Evolutionary conservation across 352 stramenopile genomes (phyloP), one percentile per base, ranked within the genome.

Genomic region (Pythium inflatum): DNA sequence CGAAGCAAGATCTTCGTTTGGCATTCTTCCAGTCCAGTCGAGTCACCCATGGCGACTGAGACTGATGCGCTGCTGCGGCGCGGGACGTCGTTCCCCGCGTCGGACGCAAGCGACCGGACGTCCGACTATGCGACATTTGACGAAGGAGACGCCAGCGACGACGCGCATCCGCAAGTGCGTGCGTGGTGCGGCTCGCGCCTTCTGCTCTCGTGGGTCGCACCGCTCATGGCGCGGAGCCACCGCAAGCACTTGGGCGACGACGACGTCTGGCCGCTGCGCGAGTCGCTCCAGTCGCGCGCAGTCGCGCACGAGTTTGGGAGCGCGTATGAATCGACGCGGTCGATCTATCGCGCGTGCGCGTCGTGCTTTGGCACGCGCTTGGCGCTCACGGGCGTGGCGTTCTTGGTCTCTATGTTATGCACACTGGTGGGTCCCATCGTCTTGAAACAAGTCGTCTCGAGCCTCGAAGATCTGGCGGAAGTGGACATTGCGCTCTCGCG

Each of bases 341-440:
- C 80, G 14, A 78, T 81, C 18, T 5, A 81, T 43, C 46, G 60
- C 24, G 77, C 71, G 27, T 87, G 9, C 36, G 36, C 36, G 36
- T 16, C 9, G 36, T 43, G 36, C 36, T 43, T 88, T 16, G 73
- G 75, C 2, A 27, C 36, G 16, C 75, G 75, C 9, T 80, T 87
- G 43, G 53, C 70, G 18, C 48, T 80, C 46, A 86, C 78, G 8
- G 82, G 82, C 9, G 31, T 73, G n/a, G 77, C 65, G 14, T 80
- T 86, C 51, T 61, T 85, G 14, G 41, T 83, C 12, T 79, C 75
- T 34, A 87, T 82, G 73, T 62, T 87, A 34, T 83, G 73, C 59
- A 85, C 76, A 40, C 68, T 90, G n/a, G 25, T 88, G 16, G 82
- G 80, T 0, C 82, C 80, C 0, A 56, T 88, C 1, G 78, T 85